Evolutionary conservation across 768 basidiomycete genomes (phyloP), one percentile per base, ranked within the genome.

Genomic region (Piloderma croceum): DNA sequence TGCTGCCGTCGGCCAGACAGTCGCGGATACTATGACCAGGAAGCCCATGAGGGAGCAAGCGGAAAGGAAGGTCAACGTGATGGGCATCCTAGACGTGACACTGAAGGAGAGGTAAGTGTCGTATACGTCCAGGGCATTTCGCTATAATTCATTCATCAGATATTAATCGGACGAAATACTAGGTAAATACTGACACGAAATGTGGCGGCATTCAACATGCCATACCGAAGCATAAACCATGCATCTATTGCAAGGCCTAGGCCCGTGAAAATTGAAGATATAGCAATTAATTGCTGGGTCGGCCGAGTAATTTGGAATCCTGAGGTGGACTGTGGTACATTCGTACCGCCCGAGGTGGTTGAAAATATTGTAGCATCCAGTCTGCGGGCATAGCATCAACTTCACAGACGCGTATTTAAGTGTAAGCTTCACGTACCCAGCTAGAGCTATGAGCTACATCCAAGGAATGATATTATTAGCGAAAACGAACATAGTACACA

Each of bases 141-240:
- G 45, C 73, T 80, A 56, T 12, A 18, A n/a, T 17, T 31, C 19
- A 34, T 37, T 20, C 12, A 22, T 34, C 36, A 19, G 32, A 24
- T 12, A 29, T 40, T 23, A 20, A 29, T 19, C 15, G 10, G 35
- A 31, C 31, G 42, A 31, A 18, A 20, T 13, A 6, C 42, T 12
- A 32, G 22, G n/a, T 24, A 19, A 23, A 11, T n/a, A 58, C 73
- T 25, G 42, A 80, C 82, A 41, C 72, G 67, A 48, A 83, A 81
- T 10, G 72, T 78, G 1, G 58, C 48, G 0, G 71, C 47, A 39
- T 73, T 69, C 3, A 64, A 68, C 58, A 77, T 76, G 45, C 64
- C 70, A 54, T 86, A 88, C 2, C 67, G 63, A 4, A 87, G 58
- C 17, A 84, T 56, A 57, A 84, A 79, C 80, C 81, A 86, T 1